Evolutionary conservation across 805 yeast genomes (phyloP), one percentile per base, ranked within the genome.

Genomic region (Saturnispora kantuleensis): DNA sequence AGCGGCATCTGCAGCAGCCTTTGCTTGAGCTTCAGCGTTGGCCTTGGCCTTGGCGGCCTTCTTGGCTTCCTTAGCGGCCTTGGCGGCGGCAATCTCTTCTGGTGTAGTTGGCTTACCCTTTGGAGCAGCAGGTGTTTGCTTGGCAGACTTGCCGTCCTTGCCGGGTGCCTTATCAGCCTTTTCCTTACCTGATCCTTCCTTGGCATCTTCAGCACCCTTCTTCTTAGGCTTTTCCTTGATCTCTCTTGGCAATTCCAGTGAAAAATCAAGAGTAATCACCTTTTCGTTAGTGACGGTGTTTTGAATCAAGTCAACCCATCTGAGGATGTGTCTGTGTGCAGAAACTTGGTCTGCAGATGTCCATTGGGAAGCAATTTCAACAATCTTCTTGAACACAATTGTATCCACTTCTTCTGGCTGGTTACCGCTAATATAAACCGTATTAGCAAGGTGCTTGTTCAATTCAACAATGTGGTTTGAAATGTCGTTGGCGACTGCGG

Each of bases 301-400:
- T 68, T 93, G 97, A 48, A 93, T 66, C 54, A 85, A 75, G 56
- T 89, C 97, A 18, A 78, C 76, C 97, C 97, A 93, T 74, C 98
- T 83, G 49, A 87, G 66, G 47, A 90, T 71, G 65, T 90, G 97
- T 74, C 97, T 84, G 62, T 70, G 69, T 39, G 71, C 64, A 39
- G 81, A 78, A 52, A 79, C 65, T 35, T 79, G 76, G 31, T 75
- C 79, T 38, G 61, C 54, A 10, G 76, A 60, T 18, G 73, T 65
- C 75, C 85, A 76, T 49, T 70, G 65, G 43, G 69, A 67, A 34
- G 83, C 77, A 34, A 76, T 49, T 39, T 88, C 84, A 56, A 78
- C 68, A 32, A 80, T 79, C 31, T 76, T 69, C 42, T 79, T 79
- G 55, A 86, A 84, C 31, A 83, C 80, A 38, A 71, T 66, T 36